Evolutionary conservation across 495 filamentous ascomycete species (phyloP).

Genomic region (Aspergillus steynii): DNA sequence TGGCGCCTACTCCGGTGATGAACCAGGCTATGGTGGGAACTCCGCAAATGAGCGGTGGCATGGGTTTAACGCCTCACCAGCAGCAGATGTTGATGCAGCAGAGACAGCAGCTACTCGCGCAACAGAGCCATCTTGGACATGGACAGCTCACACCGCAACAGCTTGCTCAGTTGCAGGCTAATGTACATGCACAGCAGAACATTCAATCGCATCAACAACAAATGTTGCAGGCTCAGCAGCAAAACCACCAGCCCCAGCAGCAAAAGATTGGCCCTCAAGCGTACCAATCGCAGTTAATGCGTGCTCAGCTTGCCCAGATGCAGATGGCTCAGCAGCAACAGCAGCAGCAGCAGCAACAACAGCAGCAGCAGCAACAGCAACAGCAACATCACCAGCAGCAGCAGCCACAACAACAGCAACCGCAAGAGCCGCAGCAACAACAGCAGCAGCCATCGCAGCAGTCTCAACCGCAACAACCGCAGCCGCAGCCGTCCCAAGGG

Average conservation of each 20-base stretch:
- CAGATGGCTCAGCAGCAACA: slow-evolving; percentile 44
- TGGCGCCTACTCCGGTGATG: slow-evolving; percentile 61
- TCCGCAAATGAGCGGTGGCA: slow-evolving; percentile 40
- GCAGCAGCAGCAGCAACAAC: slow-evolving; percentile 31
- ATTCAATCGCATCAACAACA: slow-evolving; percentile 50
- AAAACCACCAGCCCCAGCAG: slow-evolving; percentile 38
- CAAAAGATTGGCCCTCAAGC: slow-evolving; percentile 45
- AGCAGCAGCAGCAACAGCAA: slow-evolving; percentile 34
- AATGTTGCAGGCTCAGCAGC: slow-evolving; percentile 38
- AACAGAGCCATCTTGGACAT: slow-evolving; percentile 44
- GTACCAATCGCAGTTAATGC: slow-evolving; percentile 47
- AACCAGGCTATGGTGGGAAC: slow-evolving; percentile 51
- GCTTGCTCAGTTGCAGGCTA: slow-evolving; percentile 45
- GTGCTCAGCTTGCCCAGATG: slow-evolving; percentile 42
- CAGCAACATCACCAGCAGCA: slow-evolving; percentile 29
- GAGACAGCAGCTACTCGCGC: slow-evolving; percentile 50
- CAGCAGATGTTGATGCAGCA: slow-evolving; percentile 48
- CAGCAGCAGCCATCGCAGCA: slow-evolving; percentile 42
- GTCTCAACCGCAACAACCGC: slow-evolving; percentile 39
- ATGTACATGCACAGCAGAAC: slow-evolving; percentile 55
- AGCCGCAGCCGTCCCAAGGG: slow-evolving; percentile 27
- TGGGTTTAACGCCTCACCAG: slow-evolving; percentile 44
- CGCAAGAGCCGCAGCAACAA: slow-evolving; percentile 31
- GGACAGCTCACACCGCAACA: slow-evolving; percentile 50
- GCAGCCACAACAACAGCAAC: slow-evolving; percentile 32